Conservation (phyloP, 192 early-diverging fungal species). For the Coemansia sp. region DNA sequence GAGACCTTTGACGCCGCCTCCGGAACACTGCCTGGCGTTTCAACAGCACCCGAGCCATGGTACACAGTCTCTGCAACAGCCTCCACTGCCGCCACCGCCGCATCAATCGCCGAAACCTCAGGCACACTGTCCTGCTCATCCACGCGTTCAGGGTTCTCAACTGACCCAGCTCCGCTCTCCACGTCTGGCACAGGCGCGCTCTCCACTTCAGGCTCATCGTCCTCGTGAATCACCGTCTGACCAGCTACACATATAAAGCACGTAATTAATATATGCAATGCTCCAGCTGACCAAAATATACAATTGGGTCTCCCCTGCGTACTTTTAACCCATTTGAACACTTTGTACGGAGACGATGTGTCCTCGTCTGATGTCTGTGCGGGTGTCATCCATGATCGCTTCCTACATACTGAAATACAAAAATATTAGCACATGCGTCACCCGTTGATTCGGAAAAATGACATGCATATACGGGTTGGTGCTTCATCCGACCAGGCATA, state of each 20-base stretch:
- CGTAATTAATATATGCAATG: constrained; percentile 36
- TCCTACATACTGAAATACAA: constrained; percentile 15
- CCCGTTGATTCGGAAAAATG: neutral
- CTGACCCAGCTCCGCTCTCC: neutral
- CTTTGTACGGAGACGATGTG: constrained; percentile 15
- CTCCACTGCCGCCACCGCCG: constrained; percentile 30
- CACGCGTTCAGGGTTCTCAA: neutral
- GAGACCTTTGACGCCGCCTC: neutral
- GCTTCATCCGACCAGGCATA: too few species aligned
- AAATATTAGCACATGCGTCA: neutral
- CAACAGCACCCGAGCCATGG: neutral
- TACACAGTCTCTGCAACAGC: neutral
- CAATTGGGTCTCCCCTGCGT: constrained; percentile 1
- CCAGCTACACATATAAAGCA: constrained; percentile 29
- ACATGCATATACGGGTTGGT: constrained; percentile 6
- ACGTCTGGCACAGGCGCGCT: neutral
- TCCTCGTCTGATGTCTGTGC: constrained; percentile 11
- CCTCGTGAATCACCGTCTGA: constrained; percentile 52
- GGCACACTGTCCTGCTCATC: neutral
- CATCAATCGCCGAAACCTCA: constrained; percentile 9
- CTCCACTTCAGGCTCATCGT: constrained; percentile 15
- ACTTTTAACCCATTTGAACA: constrained; percentile 49
- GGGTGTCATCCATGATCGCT: constrained; percentile 28
- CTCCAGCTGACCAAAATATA: neutral
- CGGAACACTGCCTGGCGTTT: neutral